Evolutionary conservation across 805 yeast genomes (phyloP), one percentile per base, ranked within the genome.

Genomic region (Candida loeiensis): DNA sequence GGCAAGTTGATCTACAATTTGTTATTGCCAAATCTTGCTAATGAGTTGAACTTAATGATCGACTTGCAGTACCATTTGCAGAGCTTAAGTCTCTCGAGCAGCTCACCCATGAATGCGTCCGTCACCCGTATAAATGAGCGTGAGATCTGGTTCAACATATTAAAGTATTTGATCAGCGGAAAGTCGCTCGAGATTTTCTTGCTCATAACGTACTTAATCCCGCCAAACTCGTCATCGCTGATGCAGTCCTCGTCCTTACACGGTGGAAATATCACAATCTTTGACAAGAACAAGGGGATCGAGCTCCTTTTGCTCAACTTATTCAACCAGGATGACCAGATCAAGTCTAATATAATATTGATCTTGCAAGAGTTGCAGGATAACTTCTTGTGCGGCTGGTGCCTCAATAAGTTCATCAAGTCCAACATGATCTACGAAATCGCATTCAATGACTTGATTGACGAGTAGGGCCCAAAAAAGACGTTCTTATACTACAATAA

Each of bases 341-440:
- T 69, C 25, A 69, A 69, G 48, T 51, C 63, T 9, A 67, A 63
- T 40, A 53, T 69, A 7, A 56, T 66, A 17, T 63, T 65, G 69
- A 69, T 69, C 15, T 41, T 69, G 33, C 71, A 67, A 43, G 74
- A 69, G 50, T 53, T 69, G 17, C 68, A 59, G 42, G 73, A 69
- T 32, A 67, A 68, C 51, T 63, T 62, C 36, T 49, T 69, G 18
- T 68, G 74, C 45, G 73, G 71, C 6, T 69, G 74, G 74, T 69
- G 73, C 48, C 51, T 69, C 28, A 54, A 53, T 16, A 63, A 58
- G 34, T 66, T 57, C 40, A 49, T 68, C 41, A 56, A 59, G 46
- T 55, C 66, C 12, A 69, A 69, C 45, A 42, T 56, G 48, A 57
- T 68, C 34, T 69, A 69, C 43, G 69, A 66, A 41, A 47, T 68